Conservation (phyloP, 176 grass and related monocot species). For the Avena sativa region DNA sequence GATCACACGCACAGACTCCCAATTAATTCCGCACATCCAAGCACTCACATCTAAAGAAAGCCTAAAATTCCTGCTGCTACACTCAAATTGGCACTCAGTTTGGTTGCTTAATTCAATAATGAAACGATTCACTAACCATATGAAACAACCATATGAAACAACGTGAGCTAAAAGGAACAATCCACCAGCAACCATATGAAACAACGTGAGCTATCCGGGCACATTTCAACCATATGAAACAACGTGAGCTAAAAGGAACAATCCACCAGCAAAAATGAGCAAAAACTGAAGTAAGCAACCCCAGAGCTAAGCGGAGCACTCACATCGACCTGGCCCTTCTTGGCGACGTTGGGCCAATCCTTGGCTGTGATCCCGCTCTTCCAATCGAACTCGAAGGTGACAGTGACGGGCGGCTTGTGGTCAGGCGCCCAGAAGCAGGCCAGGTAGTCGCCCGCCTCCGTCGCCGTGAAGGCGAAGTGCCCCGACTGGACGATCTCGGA, state of each 20-base stretch:
- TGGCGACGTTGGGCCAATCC: constrained; percentile 92
- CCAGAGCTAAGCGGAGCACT: constrained; percentile 29
- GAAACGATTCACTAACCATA: background rate
- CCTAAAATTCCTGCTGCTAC: background rate
- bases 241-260: too few species aligned
- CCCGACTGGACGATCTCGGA: constrained; percentile 84
- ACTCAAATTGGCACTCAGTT: background rate
- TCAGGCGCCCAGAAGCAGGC: constrained; percentile 92
- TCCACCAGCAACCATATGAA: background rate
- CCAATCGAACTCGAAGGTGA: constrained; percentile 91
- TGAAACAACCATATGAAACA: too few species aligned
- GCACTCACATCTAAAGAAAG: background rate
- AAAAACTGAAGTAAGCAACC: constrained; percentile 18
- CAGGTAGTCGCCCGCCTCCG: constrained; percentile 87
- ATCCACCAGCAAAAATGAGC: background rate
- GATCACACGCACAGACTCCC: background rate
- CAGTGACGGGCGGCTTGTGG: constrained; percentile 64
- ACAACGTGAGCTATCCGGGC: too few species aligned
- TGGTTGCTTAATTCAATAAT: too few species aligned
- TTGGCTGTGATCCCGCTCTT: constrained; percentile 80
- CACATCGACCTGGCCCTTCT: constrained; percentile 96
- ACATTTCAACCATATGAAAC: too few species aligned
- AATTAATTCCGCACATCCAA: background rate
- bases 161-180: too few species aligned
- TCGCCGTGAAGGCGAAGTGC: constrained; percentile 80